Percentiles rank a stretch among this genome's conserved stretches.
These are phyloP conservation scores for Magnolia kwangsiensis DNA, from an alignment of 164 flowering plant genomes.

Conservation along the genomic window DNA sequence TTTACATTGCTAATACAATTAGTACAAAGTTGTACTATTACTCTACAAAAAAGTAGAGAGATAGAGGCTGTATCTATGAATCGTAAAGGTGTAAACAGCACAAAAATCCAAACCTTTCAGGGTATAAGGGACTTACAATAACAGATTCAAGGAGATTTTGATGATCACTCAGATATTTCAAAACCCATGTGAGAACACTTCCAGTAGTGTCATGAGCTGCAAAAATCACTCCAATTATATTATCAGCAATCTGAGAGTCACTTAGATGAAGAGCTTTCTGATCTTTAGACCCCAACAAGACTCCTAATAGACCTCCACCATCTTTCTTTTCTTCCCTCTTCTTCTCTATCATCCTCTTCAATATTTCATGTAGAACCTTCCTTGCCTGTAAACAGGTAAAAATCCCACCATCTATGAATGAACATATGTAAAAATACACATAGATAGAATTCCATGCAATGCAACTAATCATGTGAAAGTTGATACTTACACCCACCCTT, in stretches of 20 bases:
- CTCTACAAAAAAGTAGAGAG: too few species aligned
- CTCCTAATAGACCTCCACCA: conserved; percentile 52
- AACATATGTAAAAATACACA: too few species aligned
- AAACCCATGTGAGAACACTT: conserved; percentile 74
- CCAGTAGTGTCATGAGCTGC: conserved; percentile 98
- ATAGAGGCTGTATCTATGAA: too few species aligned
- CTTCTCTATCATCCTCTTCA: conserved; percentile 48
- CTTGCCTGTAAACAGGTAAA: conserved; percentile 51
- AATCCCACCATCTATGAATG: neutral
- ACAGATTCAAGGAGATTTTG: conserved; percentile 52
- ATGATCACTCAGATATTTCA: conserved; percentile 71
- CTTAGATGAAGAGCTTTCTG: conserved; percentile 30
- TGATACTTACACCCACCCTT: too few species aligned
- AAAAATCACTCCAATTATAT: conserved; percentile 81
- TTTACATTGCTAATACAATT: too few species aligned
- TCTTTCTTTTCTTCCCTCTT: conserved; percentile 39
- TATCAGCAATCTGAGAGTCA: conserved; percentile 78
- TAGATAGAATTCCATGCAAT: too few species aligned
- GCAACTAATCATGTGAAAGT: too few species aligned
- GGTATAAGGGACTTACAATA: conserved; percentile 33
- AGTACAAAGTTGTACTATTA: too few species aligned
- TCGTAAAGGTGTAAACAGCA: neutral
- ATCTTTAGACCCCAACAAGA: conserved; percentile 28
- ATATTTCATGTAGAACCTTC: conserved; percentile 43
- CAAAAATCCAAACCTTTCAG: neutral